Evolutionary conservation across 1,139 yeast genomes (phyloP).

Genomic region (Meyerozyma smithsonii): DNA sequence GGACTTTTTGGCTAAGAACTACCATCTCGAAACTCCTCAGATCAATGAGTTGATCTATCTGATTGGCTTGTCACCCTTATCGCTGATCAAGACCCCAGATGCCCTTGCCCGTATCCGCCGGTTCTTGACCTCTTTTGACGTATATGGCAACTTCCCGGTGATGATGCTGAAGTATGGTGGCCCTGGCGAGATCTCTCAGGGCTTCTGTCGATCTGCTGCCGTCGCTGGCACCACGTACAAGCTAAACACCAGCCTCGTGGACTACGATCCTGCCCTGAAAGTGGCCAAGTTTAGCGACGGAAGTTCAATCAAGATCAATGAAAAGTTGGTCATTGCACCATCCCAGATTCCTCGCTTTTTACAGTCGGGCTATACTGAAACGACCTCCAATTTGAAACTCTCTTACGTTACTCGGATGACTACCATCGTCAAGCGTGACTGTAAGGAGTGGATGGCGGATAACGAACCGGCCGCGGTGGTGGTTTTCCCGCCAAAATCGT

Average conservation of each 20-base stretch:
- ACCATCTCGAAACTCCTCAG: constrained; percentile 70
- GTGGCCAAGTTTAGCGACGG: constrained; percentile 77
- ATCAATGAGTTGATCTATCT: constrained; percentile 79
- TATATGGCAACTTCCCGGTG: constrained; percentile 92
- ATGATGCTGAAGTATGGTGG: constrained; percentile 92
- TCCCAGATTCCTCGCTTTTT: constrained; percentile 59
- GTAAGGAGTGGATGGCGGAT: constrained; percentile 87
- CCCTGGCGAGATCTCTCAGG: constrained; percentile 94
- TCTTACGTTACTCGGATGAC: constrained; percentile 66
- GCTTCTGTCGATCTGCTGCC: constrained; percentile 96
- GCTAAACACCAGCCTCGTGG: constrained; percentile 59
- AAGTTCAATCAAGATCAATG: constrained; percentile 65
- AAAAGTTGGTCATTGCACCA: constrained; percentile 68
- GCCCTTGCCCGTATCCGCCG: constrained; percentile 81
- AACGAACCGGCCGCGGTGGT: constrained; percentile 82
- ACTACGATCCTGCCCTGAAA: constrained; percentile 61
- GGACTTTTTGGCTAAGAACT: constrained; percentile 55
- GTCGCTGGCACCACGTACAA: constrained; percentile 96
- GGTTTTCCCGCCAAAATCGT: constrained; percentile 87
- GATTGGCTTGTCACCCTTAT: constrained; percentile 69
- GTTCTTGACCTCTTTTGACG: constrained; percentile 80
- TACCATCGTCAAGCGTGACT: constrained; percentile 79
- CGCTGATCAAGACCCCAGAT: constrained; percentile 58
- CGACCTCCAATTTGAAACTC: constrained; percentile 35
- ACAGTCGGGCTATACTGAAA: constrained; percentile 29